A percentile compares a stretch with the other conserved stretches of the same genome.
These are phyloP conservation scores for Dipteronia sinensis DNA, from an alignment of 345 rosid genomes.

Conservation along the genomic window DNA sequence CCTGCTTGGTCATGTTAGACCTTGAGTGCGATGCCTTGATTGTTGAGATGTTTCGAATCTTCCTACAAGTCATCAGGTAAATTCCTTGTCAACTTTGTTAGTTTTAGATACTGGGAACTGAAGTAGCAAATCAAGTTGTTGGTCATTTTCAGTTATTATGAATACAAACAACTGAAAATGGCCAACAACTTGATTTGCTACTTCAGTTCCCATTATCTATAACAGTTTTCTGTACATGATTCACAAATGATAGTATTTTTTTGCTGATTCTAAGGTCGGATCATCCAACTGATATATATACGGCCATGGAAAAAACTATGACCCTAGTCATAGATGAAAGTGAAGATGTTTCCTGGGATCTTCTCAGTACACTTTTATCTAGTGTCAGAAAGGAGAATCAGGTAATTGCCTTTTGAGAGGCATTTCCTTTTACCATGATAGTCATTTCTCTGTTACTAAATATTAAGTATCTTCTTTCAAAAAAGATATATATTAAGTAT, in stretches of 20 bases:
- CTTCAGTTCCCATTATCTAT: constrained; percentile 1
- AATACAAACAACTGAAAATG: background rate
- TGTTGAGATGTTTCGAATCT: constrained; percentile 60
- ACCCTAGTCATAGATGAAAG: constrained; percentile 62
- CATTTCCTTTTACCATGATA: background rate
- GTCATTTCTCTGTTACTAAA: background rate
- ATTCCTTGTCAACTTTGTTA: background rate
- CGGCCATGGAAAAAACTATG: constrained; percentile 80
- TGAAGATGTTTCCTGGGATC: constrained; percentile 54
- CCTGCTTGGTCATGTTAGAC: constrained; percentile 80
- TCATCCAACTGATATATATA: constrained; percentile 51
- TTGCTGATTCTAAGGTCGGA: constrained; percentile 42
- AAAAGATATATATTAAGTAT: constrained; percentile 14
- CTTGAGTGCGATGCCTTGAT: constrained; percentile 66
- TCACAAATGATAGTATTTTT: constrained; percentile 17
- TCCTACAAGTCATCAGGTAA: constrained; percentile 61
- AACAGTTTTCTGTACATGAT: constrained; percentile 2
- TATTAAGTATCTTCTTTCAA: constrained; percentile 15
- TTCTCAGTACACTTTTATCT: constrained; percentile 61
- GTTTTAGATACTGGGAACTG: background rate
- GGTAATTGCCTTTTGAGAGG: constrained; percentile 40
- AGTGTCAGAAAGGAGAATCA: constrained; percentile 62
- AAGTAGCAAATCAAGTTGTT: too few species aligned
- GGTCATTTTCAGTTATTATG: too few species aligned
- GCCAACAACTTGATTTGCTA: constrained; percentile 5